Base-by-base conservation (phyloP, 2,329 filamentous ascomycete species). In the Lachnellula cervina region DNA sequence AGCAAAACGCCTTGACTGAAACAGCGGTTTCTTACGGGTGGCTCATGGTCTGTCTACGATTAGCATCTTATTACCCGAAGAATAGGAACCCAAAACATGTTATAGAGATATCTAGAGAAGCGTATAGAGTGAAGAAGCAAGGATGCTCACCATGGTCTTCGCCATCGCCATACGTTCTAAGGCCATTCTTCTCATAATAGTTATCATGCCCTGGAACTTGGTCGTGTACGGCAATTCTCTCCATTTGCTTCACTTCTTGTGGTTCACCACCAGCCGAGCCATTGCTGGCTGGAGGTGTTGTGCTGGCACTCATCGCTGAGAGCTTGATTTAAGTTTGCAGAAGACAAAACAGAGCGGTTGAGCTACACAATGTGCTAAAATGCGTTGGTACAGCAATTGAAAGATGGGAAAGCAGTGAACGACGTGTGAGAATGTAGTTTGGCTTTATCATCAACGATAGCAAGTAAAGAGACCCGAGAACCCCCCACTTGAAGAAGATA, bases 141-240 rank as follows among this genome's bases (percentile, higher is more conserved):
- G 8, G 28, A 19, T 25, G 5, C 42, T 44, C 19, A 21, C 42
- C 75, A 66, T 77, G 75, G 55, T 75, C 73, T 52, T 73, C 73
- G 50, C 73, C 74, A 61, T 79, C 76, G 34, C 73, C 76, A 55
- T 77, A 73, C 3, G 73, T 76, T 23, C 74, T 69, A 2, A 76
- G 57, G 28, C 74, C 74, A 56, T 59, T 55, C 25, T 58, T 62
- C 49, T 63, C 60, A 17, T 61, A 55, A 37, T 61, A 62, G 34
- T 58, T 34, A 17, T 49, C 6, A 49, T 66, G 64, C 32, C 56
- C 62, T 16, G 66, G 64, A 14, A 67, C 60, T 42, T 50, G 55
- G 6, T 44, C 42, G 21, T 44, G 42, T 11, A 7, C 25, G 42
- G 7, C 42, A 13, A 44, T 23, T 23, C 5, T 19, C 42, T 44